Percentiles rank a stretch among this genome's conserved stretches.
Conservation (phyloP, 1,284 basidiomycete genomes). For the Ceratobasidium sp. region DNA sequence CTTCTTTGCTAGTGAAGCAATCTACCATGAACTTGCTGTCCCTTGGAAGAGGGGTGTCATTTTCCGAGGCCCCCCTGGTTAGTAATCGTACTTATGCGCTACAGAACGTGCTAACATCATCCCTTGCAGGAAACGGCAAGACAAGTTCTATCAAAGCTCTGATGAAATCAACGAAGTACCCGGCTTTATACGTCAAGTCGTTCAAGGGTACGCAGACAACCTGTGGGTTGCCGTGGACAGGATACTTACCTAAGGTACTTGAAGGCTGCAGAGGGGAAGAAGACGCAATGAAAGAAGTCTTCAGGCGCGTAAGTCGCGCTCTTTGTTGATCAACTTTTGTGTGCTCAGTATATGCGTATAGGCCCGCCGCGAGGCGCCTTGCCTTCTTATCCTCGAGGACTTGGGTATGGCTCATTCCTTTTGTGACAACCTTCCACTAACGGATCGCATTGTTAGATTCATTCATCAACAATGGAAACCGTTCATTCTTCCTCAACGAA, state of each 20-base stretch:
- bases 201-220: slow-evolving; percentile 55
- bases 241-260: background rate
- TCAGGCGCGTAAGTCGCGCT: slow-evolving; percentile 70
- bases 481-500: slow-evolving; percentile 84
- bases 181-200: slow-evolving; percentile 80
- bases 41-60: slow-evolving; percentile 77
- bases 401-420: slow-evolving; percentile 67
- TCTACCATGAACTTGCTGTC: slow-evolving; percentile 79
- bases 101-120: background rate
- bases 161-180: slow-evolving; percentile 59
- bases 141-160: slow-evolving; percentile 80
- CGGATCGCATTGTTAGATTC: slow-evolving; percentile 12
- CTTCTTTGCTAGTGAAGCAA: slow-evolving; percentile 78
- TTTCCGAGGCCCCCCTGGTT: slow-evolving; percentile 74
- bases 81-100: background rate
- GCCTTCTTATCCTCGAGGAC: slow-evolving; percentile 83
- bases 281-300: slow-evolving; percentile 71
- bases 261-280: slow-evolving; percentile 76
- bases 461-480: slow-evolving; percentile 65
- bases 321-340: slow-evolving; percentile 8
- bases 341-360: slow-evolving; percentile 47
- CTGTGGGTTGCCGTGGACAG: background rate
- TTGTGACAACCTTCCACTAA: background rate
- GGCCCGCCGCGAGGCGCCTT: slow-evolving; percentile 65
- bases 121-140: slow-evolving; percentile 78